Percentiles rank a stretch among this genome's conserved stretches.
Conservation (phyloP, 179 eudicot genomes). For the Camellia oleifera region DNA sequence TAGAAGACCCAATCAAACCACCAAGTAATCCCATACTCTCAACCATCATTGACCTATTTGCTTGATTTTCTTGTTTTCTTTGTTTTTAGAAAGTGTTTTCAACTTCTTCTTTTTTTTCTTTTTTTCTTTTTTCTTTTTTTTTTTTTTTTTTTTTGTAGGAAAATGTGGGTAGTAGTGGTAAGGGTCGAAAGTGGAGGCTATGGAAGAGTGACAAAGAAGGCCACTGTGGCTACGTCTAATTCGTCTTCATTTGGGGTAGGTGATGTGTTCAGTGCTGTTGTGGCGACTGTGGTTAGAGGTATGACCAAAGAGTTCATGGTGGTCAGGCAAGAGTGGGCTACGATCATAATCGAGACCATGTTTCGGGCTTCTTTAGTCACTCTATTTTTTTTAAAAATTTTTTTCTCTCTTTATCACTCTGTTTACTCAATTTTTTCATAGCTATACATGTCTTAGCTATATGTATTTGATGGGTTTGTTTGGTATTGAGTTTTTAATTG, state of each 20-base stretch:
- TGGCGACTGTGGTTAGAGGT: constrained; percentile 76
- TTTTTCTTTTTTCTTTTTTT: too few species aligned
- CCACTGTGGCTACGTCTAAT: constrained; percentile 31
- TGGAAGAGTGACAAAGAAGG: constrained; percentile 59
- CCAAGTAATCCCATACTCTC: constrained; percentile 31
- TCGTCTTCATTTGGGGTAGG: constrained; percentile 26
- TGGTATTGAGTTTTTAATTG: too few species aligned
- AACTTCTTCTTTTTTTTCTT: too few species aligned
- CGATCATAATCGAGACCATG: constrained; percentile 73
- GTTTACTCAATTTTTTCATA: too few species aligned
- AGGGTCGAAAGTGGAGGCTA: constrained; percentile 67
- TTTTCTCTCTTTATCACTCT: too few species aligned
- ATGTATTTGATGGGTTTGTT: too few species aligned
- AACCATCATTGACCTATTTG: neutral
- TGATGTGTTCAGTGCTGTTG: constrained; percentile 54
- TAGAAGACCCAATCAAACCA: constrained; percentile 49
- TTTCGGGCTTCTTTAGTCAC: constrained; percentile 33
- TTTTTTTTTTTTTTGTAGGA: constrained; percentile 37
- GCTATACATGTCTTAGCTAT: too few species aligned
- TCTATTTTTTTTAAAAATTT: too few species aligned
- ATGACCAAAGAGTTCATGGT: constrained; percentile 67
- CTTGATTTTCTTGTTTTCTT: neutral
- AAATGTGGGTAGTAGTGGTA: constrained; percentile 39
- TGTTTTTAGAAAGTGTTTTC: neutral
- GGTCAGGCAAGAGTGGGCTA: constrained; percentile 84